Base-by-base conservation (phyloP, 257 asterid species). In the Solanum paucissectum region DNA sequence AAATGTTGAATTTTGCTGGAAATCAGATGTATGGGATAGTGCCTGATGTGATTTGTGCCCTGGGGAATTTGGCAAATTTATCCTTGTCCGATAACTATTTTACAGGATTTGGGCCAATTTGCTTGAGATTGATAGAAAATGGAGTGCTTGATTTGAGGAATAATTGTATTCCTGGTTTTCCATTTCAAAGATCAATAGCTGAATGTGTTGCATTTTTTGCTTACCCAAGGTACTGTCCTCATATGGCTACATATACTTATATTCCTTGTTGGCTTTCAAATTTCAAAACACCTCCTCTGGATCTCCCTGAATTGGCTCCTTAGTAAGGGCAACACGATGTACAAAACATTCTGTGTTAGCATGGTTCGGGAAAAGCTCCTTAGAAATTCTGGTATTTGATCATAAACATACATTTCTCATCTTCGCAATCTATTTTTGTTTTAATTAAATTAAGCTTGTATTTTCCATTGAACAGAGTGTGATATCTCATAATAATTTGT, bases 21-120 rank as follows among this genome's bases (percentile, higher is more conserved):
- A 95, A 95, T 69, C 18, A 86, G 64, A 25, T 95, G 86, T 94
- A 89, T 69, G 98, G 98, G 0, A 23, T 18, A 33, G 93, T 95
- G 40, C 98, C 98, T 2, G 97, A 95, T 73, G 92, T 75, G 84
- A 27, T 95, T 11, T 95, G 98, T 75, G 85, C 55, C 66, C 74
- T 92, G 29, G 91, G 90, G 55, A 93, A 89, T 64, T 73, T 91
- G 93, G 93, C 74, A 4, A 93, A 93, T 83, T 86, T 94, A 71
- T 92, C 98, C 4, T 72, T 95, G 68, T 91, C 98, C 9, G 90
- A 90, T 88, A 94, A 95, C 83, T 94, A 95, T 77, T 94, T 95
- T 6, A 93, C 88, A 13, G 75, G 40, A 12, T 88, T 93, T 40
- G 98, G 98, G 85, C 94, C 93, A 13, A 49, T 84, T 18, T 95